Evolutionary conservation across 2,329 filamentous ascomycete species (phyloP).

Genomic region (Dothistroma pini): DNA sequence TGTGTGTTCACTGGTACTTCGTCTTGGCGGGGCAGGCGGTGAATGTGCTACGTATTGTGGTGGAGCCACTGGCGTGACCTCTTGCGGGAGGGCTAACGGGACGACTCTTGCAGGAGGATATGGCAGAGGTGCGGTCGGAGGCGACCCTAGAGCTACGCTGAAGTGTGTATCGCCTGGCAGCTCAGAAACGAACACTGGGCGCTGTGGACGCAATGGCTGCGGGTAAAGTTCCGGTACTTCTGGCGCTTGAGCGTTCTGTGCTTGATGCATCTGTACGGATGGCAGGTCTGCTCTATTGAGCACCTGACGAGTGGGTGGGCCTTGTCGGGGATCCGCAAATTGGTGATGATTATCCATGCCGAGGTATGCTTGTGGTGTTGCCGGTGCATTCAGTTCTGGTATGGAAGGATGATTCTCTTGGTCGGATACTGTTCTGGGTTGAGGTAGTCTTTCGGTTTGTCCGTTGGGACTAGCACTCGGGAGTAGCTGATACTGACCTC

Average conservation of each 20-base stretch:
- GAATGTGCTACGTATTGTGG: background rate
- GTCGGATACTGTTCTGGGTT: background rate
- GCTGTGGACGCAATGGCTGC: constrained; percentile 1
- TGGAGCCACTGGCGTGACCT: background rate
- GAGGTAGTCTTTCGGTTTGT: background rate
- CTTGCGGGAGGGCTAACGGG: background rate
- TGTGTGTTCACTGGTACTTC: background rate
- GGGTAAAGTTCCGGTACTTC: background rate
- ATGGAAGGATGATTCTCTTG: background rate
- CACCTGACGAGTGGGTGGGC: background rate
- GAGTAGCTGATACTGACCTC: background rate
- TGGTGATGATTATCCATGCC: background rate
- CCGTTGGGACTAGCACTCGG: background rate
- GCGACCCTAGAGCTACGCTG: background rate
- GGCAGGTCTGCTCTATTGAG: background rate
- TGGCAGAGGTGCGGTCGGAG: constrained; percentile 1
- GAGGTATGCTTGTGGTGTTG: background rate
- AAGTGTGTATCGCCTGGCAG: constrained; percentile 9
- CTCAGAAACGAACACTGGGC: constrained; percentile 1
- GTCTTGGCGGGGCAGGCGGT: background rate
- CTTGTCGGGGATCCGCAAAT: background rate
- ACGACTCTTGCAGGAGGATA: background rate
- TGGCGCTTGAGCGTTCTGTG: background rate
- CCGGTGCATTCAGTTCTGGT: background rate
- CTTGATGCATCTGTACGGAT: background rate